These are phyloP conservation scores for Astrothelium macrocarpum DNA, from an alignment of 495 filamentous ascomycete species.

Conservation along the genomic window DNA sequence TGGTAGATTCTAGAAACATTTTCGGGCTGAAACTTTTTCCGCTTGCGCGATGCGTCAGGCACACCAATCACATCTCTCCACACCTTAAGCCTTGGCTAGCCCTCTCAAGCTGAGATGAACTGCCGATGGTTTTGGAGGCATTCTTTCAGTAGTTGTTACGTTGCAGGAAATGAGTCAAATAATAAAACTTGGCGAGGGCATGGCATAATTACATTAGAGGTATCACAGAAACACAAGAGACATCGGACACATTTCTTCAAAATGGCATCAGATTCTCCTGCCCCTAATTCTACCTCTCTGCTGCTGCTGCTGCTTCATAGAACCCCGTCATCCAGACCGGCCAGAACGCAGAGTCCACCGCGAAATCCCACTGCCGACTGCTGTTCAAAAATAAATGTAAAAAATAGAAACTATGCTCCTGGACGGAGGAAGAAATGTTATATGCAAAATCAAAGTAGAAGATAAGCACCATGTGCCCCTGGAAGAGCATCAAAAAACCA, in stretches of 20 bases:
- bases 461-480: no score
- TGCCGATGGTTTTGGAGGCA: not conserved
- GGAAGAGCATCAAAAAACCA: not conserved
- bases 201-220: conserved; percentile 7
- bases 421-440: not conserved
- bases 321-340: conserved; percentile 2
- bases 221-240: conserved; percentile 1
- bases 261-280: conserved; percentile 2
- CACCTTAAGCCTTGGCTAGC: not conserved
- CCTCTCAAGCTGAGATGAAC: not conserved
- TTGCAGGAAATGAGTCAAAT: not conserved
- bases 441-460: not conserved
- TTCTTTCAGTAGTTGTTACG: no score
- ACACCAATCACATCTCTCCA: not conserved
- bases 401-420: not conserved
- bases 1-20: not conserved
- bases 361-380: not conserved
- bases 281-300: not conserved
- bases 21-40: not conserved
- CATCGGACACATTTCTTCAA: not conserved
- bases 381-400: not conserved
- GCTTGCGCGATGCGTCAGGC: not conserved
- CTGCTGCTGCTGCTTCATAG: not conserved
- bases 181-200: not conserved
- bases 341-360: not conserved